Base-by-base conservation (phyloP, 345 rosid species). In the Boechera stricta region DNA sequence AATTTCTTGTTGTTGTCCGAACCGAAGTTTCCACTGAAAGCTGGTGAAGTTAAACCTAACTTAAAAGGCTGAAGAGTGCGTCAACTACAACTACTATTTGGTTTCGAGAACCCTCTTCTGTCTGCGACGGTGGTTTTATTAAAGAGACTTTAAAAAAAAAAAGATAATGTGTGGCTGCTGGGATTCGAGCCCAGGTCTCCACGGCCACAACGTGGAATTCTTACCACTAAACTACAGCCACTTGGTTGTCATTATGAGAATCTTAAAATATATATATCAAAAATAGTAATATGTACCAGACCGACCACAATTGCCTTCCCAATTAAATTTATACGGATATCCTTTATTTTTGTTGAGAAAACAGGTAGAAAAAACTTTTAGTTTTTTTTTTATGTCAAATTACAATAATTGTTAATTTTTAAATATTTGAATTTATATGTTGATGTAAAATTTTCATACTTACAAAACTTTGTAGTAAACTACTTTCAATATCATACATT, bases 151-250 rank as follows among this genome's bases (percentile, higher is more conserved):
- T 0, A 15, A 0, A 2, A 3, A 15, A 33, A 1, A 31, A n/a
- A n/a, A 1, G 2, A 0, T 1, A 0, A 2, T 10, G 38, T 85
- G 90, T 85, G 88, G 88, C 90, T 85, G 90, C 86, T 86, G 85
- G 92, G 88, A 88, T 82, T 86, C 88, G 90, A 88, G 92, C 95
- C 92, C 88, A 85, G 91, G 90, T 86, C 91, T 84, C 88, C 87
- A 90, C 90, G 91, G 92, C 91, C 92, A 90, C 92, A 85, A 88
- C 88, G 88, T 90, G 85, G 87, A 84, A 85, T 90, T 88, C 90
- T 86, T 10, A 88, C 96, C 90, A 87, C 96, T 90, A 88, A 86
- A 84, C 91, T 88, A 88, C 92, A 88, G 87, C 89, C 90, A 84
- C 91, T 29, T 4, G 18, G 45, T 10, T 72, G 11, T 3, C 10